These are phyloP conservation scores for Nakazawaea sp. DNA, from an alignment of 805 yeast genomes.

Conservation along the genomic window DNA sequence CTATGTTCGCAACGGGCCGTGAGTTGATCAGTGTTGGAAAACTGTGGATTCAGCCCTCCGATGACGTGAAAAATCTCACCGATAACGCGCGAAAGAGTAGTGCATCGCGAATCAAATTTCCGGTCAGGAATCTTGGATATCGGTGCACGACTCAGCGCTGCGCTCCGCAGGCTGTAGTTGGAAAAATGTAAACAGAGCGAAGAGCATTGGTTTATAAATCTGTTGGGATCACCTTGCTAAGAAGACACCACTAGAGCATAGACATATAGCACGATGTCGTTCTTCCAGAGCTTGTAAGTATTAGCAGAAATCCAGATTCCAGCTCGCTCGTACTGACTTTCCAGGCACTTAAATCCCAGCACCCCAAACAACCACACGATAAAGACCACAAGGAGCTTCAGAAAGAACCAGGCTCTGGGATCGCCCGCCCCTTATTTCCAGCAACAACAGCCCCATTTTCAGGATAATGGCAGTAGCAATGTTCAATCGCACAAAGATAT, in stretches of 20 bases:
- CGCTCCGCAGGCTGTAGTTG: background rate
- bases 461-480: slow-evolving; percentile 15
- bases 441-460: slow-evolving; percentile 12
- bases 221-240: too few relatives aligned
- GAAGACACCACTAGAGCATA: too few relatives aligned
- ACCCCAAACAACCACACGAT: slow-evolving; percentile 25
- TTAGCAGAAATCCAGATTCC: background rate
- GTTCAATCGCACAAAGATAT: slow-evolving; percentile 57
- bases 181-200: slow-evolving; percentile 14
- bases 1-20: background rate
- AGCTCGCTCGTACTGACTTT: background rate
- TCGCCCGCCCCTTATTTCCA: slow-evolving; percentile 15
- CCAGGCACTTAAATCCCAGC: slow-evolving; percentile 9
- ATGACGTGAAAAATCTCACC: too few relatives aligned
- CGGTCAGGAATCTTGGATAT: background rate
- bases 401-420: slow-evolving; percentile 19
- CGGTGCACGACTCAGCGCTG: background rate
- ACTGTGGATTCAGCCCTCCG: background rate
- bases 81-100: too few relatives aligned
- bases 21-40: background rate
- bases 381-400: slow-evolving; percentile 26
- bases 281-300: slow-evolving; percentile 14
- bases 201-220: background rate
- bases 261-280: slow-evolving; percentile 14
- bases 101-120: too few relatives aligned